Evolutionary conservation across 108 stramenopile genomes (phyloP).

Genomic region (Conticribra weissflogii): DNA sequence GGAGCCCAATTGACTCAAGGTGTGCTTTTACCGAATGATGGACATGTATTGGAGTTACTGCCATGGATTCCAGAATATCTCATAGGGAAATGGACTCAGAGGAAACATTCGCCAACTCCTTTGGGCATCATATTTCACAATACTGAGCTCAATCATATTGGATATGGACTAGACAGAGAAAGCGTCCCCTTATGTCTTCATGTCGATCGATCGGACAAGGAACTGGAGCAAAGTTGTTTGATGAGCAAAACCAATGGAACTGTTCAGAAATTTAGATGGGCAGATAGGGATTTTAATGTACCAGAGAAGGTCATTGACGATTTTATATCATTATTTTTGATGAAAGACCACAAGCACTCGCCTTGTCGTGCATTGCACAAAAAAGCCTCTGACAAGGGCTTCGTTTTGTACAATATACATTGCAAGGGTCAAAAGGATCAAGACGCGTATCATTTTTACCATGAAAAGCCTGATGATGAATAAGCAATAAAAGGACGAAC

Average conservation of each 20-base stretch:
- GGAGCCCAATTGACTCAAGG: slow-evolving; percentile 48
- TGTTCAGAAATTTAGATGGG: slow-evolving; percentile 29
- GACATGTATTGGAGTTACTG: slow-evolving; percentile 33
- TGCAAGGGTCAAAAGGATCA: too few species aligned
- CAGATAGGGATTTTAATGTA: slow-evolving; percentile 22
- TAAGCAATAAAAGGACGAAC: too few species aligned
- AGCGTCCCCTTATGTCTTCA: slow-evolving; percentile 31
- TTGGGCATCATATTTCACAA: slow-evolving; percentile 29
- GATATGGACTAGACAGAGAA: slow-evolving; percentile 14
- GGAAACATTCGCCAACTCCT: slow-evolving; percentile 22
- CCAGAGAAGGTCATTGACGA: slow-evolving; percentile 1
- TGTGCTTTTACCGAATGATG: slow-evolving; percentile 24
- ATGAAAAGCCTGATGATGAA: too few species aligned
- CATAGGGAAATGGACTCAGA: slow-evolving; percentile 23
- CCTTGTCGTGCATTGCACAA: slow-evolving; percentile 19
- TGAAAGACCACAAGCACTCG: slow-evolving; percentile 7
- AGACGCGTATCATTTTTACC: too few species aligned
- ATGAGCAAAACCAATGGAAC: slow-evolving; percentile 24
- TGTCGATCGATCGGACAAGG: slow-evolving; percentile 19
- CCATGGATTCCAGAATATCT: slow-evolving; percentile 35
- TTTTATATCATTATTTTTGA: slow-evolving; percentile 26
- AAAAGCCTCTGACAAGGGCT: slow-evolving; percentile 11
- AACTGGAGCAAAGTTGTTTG: slow-evolving; percentile 10
- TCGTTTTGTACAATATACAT: slow-evolving; percentile 38
- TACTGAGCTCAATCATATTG: slow-evolving; percentile 23